Percentiles rank a stretch among this genome's conserved stretches.
phyloP scores from a whole-genome alignment of 106 monocot genomes.

The Narthecium ossifragum region DNA sequence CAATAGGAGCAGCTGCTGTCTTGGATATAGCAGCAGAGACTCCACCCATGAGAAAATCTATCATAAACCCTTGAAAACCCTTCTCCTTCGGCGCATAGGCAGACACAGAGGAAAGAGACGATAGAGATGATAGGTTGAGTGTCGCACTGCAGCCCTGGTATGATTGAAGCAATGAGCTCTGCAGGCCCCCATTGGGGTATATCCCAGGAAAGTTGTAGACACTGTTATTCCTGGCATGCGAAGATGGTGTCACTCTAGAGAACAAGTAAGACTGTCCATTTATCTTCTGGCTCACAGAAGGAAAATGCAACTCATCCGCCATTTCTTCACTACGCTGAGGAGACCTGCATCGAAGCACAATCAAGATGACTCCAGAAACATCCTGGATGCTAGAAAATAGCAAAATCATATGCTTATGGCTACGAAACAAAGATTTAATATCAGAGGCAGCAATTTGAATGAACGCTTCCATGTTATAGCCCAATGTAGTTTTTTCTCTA shows the following conservation, averaged over 20 bases:
- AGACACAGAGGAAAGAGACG: conserved; percentile 11
- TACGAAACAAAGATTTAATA: no score
- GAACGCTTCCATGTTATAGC: no score
- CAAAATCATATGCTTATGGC: no score
- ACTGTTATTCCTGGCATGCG: conserved; percentile 3
- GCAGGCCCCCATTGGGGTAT: conserved; percentile 3
- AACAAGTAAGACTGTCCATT: conserved; percentile 12
- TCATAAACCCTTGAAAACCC: conserved; percentile 16
- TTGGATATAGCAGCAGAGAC: conserved; percentile 39
- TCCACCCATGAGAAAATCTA: conserved; percentile 35
- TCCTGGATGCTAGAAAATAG: no score
- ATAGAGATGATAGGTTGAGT: conserved; percentile 4
- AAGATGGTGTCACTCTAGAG: conserved; percentile 2
- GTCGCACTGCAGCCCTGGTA: background rate
- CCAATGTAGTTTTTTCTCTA: no score
- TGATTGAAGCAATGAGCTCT: conserved; percentile 4
- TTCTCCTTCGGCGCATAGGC: conserved; percentile 26
- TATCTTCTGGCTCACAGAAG: conserved; percentile 21
- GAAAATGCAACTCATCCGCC: conserved; percentile 18
- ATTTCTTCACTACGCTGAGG: no score
- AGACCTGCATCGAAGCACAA: no score
- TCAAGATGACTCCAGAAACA: no score
- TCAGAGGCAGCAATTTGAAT: no score
- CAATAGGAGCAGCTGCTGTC: conserved; percentile 42
- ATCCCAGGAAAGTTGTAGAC: conserved; percentile 1